Evolutionary conservation across 1,284 basidiomycete species (phyloP).

Genomic region (Ceratobasidium sp.): DNA sequence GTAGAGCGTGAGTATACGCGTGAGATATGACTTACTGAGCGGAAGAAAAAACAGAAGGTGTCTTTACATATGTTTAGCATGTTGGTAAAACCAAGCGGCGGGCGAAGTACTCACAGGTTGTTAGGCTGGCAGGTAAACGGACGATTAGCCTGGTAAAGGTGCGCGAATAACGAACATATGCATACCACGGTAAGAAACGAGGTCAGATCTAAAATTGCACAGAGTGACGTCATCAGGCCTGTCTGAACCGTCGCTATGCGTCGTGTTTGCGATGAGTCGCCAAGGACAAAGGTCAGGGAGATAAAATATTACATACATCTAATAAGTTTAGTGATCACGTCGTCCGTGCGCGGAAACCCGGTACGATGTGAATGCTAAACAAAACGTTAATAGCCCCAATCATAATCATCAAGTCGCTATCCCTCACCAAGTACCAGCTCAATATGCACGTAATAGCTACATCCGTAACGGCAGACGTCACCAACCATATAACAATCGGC

Average conservation of each 20-base stretch:
- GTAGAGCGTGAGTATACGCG: not conserved
- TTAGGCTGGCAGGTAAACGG: not conserved
- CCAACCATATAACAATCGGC: constrained; percentile 48
- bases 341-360: constrained; percentile 52
- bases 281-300: not conserved
- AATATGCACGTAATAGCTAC: constrained; percentile 53
- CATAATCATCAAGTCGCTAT: not conserved
- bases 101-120: constrained; percentile 4
- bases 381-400: not conserved
- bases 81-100: not conserved
- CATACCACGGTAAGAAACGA: constrained; percentile 54
- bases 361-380: constrained; percentile 55
- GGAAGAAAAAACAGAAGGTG: constrained; percentile 6
- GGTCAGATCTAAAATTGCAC: constrained; percentile 52
- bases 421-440: constrained; percentile 53
- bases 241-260: constrained; percentile 54
- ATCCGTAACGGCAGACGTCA: constrained; percentile 51
- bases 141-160: not conserved
- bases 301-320: constrained; percentile 51
- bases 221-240: constrained; percentile 52
- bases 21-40: constrained; percentile 1
- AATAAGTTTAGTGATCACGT: constrained; percentile 56
- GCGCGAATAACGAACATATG: not conserved
- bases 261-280: constrained; percentile 4
- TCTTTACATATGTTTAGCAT: not conserved